Percentiles rank a stretch among this genome's conserved stretches.
These are phyloP conservation scores for Aspergillus wentii DNA, from an alignment of 495 filamentous ascomycete species.

Conservation along the genomic window DNA sequence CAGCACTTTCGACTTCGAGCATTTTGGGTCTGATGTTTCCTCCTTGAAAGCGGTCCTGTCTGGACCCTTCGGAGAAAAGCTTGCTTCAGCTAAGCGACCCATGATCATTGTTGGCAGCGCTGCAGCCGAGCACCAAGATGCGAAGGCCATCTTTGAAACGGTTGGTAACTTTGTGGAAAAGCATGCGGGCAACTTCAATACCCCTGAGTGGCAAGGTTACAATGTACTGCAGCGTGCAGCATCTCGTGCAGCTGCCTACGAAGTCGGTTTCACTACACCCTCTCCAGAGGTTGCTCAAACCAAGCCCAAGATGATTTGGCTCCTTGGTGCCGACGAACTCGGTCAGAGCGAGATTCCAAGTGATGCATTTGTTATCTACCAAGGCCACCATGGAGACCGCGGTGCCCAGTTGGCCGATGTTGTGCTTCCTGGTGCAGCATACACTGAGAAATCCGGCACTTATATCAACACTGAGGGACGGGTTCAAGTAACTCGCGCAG, in stretches of 20 bases:
- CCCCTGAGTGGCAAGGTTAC: slow-evolving; percentile 93
- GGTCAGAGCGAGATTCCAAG: slow-evolving; percentile 75
- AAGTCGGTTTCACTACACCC: slow-evolving; percentile 87
- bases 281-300: slow-evolving; percentile 72
- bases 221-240: slow-evolving; percentile 92
- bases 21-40: slow-evolving; percentile 72
- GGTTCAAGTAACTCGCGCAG: slow-evolving; percentile 85
- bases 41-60: slow-evolving; percentile 78
- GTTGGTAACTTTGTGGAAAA: slow-evolving; percentile 89
- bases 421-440: slow-evolving; percentile 87
- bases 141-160: slow-evolving; percentile 87
- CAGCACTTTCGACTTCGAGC: slow-evolving; percentile 87
- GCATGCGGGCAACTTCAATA: slow-evolving; percentile 80
- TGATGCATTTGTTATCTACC: slow-evolving; percentile 93
- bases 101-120: slow-evolving; percentile 95
- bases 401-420: slow-evolving; percentile 92
- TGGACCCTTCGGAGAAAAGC: slow-evolving; percentile 88
- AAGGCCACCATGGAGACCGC: slow-evolving; percentile 93
- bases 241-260: slow-evolving; percentile 87
- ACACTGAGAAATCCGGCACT: slow-evolving; percentile 95
- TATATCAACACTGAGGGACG: slow-evolving; percentile 97
- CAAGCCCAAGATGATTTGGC: slow-evolving; percentile 92
- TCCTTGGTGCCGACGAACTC: slow-evolving; percentile 93
- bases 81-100: slow-evolving; percentile 78
- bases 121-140: slow-evolving; percentile 81